phyloP scores from a whole-genome alignment of 1,284 basidiomycete genomes.

The Cronartium quercuum region DNA sequence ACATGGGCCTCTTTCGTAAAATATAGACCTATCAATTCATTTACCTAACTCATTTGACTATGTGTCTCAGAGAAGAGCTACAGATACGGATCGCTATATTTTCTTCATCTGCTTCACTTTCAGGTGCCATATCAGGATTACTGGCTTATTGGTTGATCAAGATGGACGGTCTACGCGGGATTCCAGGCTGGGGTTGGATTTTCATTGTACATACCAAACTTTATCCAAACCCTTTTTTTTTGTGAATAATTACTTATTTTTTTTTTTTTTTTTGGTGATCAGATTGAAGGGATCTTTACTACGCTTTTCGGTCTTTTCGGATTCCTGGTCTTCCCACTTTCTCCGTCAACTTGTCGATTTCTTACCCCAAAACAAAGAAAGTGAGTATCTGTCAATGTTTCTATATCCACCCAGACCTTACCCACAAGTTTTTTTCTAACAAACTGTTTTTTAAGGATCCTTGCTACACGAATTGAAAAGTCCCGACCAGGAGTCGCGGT shows the following conservation, averaged over 20 bases:
- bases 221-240: not conserved
- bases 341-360: not conserved
- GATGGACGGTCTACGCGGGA: constrained; percentile 14
- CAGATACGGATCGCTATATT: constrained; percentile 33
- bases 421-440: not conserved
- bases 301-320: constrained; percentile 11
- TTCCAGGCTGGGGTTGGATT: constrained; percentile 36
- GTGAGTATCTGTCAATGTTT: not conserved
- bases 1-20: not conserved
- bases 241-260: no score
- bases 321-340: constrained; percentile 18
- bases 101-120: constrained; percentile 26
- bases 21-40: not conserved
- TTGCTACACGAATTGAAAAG: constrained; percentile 3
- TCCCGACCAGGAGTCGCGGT: not conserved
- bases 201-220: constrained; percentile 20
- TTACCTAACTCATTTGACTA: not conserved
- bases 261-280: not conserved
- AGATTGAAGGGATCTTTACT: constrained; percentile 36
- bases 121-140: constrained; percentile 27
- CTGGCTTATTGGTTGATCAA: constrained; percentile 31
- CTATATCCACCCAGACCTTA: not conserved
- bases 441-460: constrained; percentile 6
- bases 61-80: constrained; percentile 7
- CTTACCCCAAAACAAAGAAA: constrained; percentile 19